Percentiles rank a stretch among this genome's conserved stretches.
These are phyloP conservation scores for Penicillium sp. DNA, from an alignment of 2,329 filamentous ascomycete genomes.

Conservation along the genomic window DNA sequence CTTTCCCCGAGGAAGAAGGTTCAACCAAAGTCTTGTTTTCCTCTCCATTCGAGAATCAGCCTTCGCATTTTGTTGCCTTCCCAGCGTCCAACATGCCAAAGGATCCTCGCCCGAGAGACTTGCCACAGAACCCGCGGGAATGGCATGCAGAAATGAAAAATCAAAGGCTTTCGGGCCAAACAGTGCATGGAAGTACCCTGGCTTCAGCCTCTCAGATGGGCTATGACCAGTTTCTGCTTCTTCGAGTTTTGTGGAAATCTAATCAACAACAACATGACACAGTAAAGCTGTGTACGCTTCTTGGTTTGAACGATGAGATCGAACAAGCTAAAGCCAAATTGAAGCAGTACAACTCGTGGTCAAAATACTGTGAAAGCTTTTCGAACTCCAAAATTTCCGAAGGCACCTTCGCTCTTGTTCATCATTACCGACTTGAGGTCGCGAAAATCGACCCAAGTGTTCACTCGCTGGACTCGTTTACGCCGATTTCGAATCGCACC, in stretches of 20 bases:
- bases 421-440: background rate
- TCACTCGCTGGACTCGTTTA: background rate
- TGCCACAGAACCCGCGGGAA: background rate
- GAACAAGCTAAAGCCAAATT: background rate
- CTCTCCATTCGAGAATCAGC: too few species aligned
- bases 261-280: background rate
- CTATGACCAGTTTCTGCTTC: background rate
- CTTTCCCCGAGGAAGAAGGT: too few species aligned
- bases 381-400: background rate
- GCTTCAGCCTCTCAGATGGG: background rate
- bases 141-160: background rate
- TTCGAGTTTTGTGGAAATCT: background rate
- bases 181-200: background rate
- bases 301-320: background rate
- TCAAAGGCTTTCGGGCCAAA: background rate
- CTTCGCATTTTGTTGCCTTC: too few species aligned
- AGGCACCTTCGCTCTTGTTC: background rate
- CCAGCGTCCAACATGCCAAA: too few species aligned
- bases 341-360: background rate
- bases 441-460: background rate
- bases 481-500: background rate
- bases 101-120: too few species aligned
- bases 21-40: too few species aligned
- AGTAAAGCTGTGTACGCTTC: background rate
- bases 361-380: background rate